phyloP scores from a whole-genome alignment of 208 protist species.

The Giardia muris region DNA sequence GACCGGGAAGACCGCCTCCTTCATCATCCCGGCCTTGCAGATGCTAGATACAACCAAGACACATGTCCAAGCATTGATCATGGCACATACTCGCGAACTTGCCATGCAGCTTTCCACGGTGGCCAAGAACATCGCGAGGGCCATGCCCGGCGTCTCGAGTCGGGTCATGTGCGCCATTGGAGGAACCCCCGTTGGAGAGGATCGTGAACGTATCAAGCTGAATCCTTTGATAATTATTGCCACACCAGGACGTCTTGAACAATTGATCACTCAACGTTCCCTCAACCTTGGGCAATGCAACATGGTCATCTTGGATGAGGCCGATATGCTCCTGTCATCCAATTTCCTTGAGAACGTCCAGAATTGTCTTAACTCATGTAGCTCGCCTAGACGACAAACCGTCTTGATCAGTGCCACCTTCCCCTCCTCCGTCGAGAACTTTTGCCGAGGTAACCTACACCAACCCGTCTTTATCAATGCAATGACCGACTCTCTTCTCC shows the following conservation, averaged over 20 bases:
- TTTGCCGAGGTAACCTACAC: slow-evolving; percentile 71
- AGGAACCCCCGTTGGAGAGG: slow-evolving; percentile 66
- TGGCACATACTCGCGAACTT: slow-evolving; percentile 90
- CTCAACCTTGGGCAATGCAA: slow-evolving; percentile 68
- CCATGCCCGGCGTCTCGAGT: neutral
- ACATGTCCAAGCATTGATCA: slow-evolving; percentile 81
- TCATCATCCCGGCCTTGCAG: slow-evolving; percentile 88
- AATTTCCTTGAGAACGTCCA: slow-evolving; percentile 50
- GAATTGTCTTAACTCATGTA: slow-evolving; percentile 54
- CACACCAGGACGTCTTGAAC: slow-evolving; percentile 85
- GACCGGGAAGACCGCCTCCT: slow-evolving; percentile 96
- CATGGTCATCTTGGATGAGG: slow-evolving; percentile 50
- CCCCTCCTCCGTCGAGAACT: slow-evolving; percentile 72
- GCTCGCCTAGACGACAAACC: slow-evolving; percentile 57
- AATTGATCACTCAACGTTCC: slow-evolving; percentile 81
- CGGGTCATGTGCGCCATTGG: slow-evolving; percentile 59
- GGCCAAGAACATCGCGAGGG: slow-evolving; percentile 85
- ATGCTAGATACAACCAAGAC: slow-evolving; percentile 68
- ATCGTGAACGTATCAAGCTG: slow-evolving; percentile 81
- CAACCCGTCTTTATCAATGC: slow-evolving; percentile 90
- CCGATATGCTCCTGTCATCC: slow-evolving; percentile 35
- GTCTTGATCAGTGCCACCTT: slow-evolving; percentile 94
- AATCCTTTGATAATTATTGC: slow-evolving; percentile 72
- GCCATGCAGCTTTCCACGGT: slow-evolving; percentile 88
- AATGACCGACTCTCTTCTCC: slow-evolving; percentile 81